Base-by-base conservation (phyloP, 495 filamentous ascomycete genomes). In the Aspergillus conjunctus region DNA sequence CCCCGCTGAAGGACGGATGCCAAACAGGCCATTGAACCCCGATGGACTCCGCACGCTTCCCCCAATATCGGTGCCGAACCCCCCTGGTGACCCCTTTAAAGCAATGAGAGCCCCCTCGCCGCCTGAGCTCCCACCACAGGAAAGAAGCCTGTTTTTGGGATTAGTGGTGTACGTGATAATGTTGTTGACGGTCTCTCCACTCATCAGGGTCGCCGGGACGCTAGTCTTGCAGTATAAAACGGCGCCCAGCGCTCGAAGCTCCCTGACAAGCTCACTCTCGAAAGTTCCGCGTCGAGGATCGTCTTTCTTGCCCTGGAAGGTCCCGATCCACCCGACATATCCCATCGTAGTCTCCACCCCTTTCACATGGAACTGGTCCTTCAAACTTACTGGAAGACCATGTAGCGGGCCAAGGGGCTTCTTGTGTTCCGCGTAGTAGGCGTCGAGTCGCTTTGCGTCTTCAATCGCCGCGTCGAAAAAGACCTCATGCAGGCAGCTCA, bases 41-140 rank as follows among this genome's bases (percentile, higher is more conserved):
- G 85, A 79, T 2, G 89, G 89, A 53, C 90, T 84, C 0, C 89
- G 77, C 18, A 91, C 81, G 60, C 79, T 86, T 8, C 90, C 90
- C 0, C 88, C 90, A 52, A 92, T 86, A 73, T 92, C 89, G 14
- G 88, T 91, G 0, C 86, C 85, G 64, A 87, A 79, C 0, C 85
- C 85, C 17, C 73, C 68, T 0, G 84, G 75, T 39, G 80, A 85
- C 10, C 85, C 85, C 33, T 70, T 73, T 54, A 87, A 68, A 1
- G 77, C 83, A 43, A 87, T 73, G 33, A 87, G 68, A 30, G 81
- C 83, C 3, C 80, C 85, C 61, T 88, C 85, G 12, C 91, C 89
- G 30, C 88, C 88, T 4, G 81, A 82, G 61, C 83, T 87, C 1
- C 83, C 82, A 12, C 81, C 83, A 44, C 70, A 74, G 1, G 79